Conservation (phyloP, 2,329 filamentous ascomycete genomes). For the Aspergillus oerlinghausenensis region DNA sequence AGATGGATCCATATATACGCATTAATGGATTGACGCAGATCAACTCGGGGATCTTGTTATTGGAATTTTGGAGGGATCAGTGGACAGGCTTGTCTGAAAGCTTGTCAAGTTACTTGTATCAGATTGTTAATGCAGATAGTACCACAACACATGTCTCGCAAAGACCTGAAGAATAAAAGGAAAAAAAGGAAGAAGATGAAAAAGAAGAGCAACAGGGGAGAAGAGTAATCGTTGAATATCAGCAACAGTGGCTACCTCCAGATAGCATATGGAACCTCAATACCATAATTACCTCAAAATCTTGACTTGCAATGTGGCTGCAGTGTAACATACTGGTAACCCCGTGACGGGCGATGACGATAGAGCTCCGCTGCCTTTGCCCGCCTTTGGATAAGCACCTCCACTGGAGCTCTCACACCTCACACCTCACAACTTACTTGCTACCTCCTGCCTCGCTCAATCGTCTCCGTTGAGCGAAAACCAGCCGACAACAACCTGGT, state of each 20-base stretch:
- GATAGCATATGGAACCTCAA: neutral
- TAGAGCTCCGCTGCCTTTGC: constrained; percentile 18
- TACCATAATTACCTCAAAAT: constrained; percentile 2
- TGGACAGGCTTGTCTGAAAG: neutral
- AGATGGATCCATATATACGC: neutral
- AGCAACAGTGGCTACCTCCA: neutral
- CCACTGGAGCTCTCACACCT: neutral
- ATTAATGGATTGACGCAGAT: neutral
- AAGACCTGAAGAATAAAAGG: too few relatives aligned
- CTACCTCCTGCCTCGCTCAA: neutral
- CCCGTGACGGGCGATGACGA: constrained; percentile 17
- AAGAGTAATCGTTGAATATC: neutral
- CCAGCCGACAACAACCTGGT: neutral
- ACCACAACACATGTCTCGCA: too few relatives aligned
- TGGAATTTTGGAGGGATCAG: neutral
- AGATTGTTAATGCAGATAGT: too few relatives aligned
- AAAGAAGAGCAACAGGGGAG: neutral
- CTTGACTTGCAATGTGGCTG: neutral
- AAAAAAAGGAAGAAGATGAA: neutral
- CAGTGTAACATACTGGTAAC: constrained; percentile 4
- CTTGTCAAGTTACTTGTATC: neutral
- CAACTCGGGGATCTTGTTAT: neutral
- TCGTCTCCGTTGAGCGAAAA: neutral
- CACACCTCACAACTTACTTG: constrained; percentile 2
- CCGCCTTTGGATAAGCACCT: neutral